Conservation (phyloP, 306 rosid genomes). For the Herpetospermum pedunculosum region DNA sequence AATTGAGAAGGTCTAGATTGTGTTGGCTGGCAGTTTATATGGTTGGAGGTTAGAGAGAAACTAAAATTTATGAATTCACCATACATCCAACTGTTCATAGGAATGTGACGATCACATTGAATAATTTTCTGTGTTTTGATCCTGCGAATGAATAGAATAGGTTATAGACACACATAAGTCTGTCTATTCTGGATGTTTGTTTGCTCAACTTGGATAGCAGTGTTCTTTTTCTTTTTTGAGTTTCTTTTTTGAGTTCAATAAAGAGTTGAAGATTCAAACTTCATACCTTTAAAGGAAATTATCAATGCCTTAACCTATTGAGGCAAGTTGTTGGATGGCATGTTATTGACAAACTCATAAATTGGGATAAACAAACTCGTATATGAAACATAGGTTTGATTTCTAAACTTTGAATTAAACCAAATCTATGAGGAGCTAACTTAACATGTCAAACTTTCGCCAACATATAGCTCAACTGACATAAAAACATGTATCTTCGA, state of each 20-base stretch:
- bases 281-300: not conserved
- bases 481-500: no score
- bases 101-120: no score
- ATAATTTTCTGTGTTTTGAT: no score
- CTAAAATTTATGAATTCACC: no score
- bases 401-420: not conserved
- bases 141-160: no score
- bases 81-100: no score
- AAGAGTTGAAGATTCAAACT: not conserved
- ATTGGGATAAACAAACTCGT: not conserved
- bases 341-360: not conserved
- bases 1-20: no score
- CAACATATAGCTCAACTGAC: no score
- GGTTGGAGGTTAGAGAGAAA: no score
- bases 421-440: not conserved
- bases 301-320: not conserved
- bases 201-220: not conserved
- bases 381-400: not conserved
- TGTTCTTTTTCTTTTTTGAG: not conserved
- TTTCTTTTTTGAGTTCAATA: not conserved
- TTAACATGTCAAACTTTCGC: not conserved
- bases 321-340: not conserved
- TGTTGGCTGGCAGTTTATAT: no score
- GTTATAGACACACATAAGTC: not conserved
- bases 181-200: not conserved